These are phyloP conservation scores for Macrocybe sp. DNA, from an alignment of 1,284 basidiomycete species.

Conservation along the genomic window DNA sequence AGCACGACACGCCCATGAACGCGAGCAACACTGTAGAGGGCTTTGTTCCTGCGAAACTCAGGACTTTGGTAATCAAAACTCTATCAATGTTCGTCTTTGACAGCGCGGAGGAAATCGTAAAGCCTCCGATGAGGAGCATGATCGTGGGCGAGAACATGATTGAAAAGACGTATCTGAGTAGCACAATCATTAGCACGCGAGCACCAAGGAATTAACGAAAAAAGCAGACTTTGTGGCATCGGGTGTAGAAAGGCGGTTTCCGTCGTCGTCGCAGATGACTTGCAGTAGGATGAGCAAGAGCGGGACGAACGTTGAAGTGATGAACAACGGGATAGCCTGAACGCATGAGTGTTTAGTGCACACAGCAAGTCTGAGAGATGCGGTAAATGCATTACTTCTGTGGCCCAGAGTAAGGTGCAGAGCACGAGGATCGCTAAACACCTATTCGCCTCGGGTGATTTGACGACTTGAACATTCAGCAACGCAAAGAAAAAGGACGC, in stretches of 20 bases:
- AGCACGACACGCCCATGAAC: constrained; percentile 96
- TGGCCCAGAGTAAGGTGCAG: constrained; percentile 94
- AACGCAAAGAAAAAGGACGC: constrained; percentile 54
- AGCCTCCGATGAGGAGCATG: constrained; percentile 96
- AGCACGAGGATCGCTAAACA: constrained; percentile 91
- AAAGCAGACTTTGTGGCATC: constrained; percentile 80
- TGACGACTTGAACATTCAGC: constrained; percentile 57
- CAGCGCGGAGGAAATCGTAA: constrained; percentile 95
- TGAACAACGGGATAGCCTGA: constrained; percentile 95
- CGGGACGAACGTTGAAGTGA: constrained; percentile 90
- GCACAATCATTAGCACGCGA: constrained; percentile 5
- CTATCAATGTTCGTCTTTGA: constrained; percentile 98
- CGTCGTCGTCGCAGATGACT: constrained; percentile 70
- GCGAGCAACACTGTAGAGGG: constrained; percentile 87
- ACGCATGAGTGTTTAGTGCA: constrained; percentile 4
- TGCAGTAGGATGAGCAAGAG: constrained; percentile 84
- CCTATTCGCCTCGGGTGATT: constrained; percentile 77
- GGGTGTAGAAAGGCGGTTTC: constrained; percentile 55
- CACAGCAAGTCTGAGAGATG: neutral
- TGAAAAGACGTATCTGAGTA: constrained; percentile 64
- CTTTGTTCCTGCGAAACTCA: constrained; percentile 85
- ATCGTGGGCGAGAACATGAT: constrained; percentile 90
- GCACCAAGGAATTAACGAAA: neutral
- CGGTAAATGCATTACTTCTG: constrained; percentile 60
- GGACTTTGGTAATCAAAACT: constrained; percentile 87